phyloP scores from a whole-genome alignment of 176 grass and related monocot genomes.

The Leersia perrieri region DNA sequence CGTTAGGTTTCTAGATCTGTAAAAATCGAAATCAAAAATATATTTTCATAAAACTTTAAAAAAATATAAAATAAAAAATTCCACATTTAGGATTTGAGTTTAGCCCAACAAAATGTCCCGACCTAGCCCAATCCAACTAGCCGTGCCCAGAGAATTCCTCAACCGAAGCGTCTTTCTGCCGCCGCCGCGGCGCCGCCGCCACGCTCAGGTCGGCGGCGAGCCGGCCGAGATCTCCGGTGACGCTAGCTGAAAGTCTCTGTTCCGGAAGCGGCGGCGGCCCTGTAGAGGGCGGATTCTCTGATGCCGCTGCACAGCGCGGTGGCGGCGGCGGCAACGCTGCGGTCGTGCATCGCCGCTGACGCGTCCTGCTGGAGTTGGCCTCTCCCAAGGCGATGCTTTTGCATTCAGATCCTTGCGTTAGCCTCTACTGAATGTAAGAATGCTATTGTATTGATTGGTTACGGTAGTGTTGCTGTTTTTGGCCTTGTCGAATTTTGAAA shows the following conservation, averaged over 20 bases:
- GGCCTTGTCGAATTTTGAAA: background rate
- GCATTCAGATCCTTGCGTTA: no score
- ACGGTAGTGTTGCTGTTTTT: background rate
- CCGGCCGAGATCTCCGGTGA: slow-evolving; percentile 23
- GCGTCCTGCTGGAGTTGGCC: slow-evolving; percentile 68
- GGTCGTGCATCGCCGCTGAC: slow-evolving; percentile 65
- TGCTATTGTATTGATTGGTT: background rate
- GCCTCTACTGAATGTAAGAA: background rate
- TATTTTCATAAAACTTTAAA: no score
- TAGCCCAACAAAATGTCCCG: no score
- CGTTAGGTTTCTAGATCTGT: no score
- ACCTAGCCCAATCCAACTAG: no score
- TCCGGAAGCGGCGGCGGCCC: slow-evolving; percentile 15
- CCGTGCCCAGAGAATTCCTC: no score
- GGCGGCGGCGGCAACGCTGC: slow-evolving; percentile 52
- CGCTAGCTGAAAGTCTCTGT: no score
- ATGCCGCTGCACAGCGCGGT: slow-evolving; percentile 76
- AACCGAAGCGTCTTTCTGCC: slow-evolving; percentile 46
- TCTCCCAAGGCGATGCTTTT: slow-evolving; percentile 55
- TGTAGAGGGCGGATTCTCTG: slow-evolving; percentile 47
- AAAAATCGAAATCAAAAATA: no score
- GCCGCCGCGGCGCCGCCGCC: slow-evolving; percentile 36
- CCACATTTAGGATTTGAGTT: no score
- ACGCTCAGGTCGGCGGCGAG: slow-evolving; percentile 34
- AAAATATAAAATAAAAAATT: no score